Evolutionary conservation across 2,329 filamentous ascomycete species (phyloP).

Genomic region (Epichloe uncinata): DNA sequence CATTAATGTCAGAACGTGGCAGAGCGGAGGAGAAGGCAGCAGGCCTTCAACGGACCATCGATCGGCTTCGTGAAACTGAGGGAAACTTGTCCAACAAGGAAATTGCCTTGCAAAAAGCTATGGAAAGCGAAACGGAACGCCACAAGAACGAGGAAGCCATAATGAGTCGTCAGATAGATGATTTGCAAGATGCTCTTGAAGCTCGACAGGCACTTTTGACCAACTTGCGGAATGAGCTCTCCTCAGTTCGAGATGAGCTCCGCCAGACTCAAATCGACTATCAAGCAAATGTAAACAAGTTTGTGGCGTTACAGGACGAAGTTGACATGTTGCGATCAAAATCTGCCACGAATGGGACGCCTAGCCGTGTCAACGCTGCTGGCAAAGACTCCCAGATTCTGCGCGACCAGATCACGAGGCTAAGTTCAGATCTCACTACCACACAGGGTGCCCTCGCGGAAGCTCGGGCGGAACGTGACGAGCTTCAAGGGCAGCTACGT

Average conservation of each 20-base stretch:
- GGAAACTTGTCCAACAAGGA: conserved; percentile 56
- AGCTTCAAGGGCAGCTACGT: conserved; percentile 47
- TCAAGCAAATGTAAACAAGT: conserved; percentile 48
- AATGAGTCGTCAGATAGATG: conserved; percentile 59
- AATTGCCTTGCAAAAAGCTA: conserved; percentile 49
- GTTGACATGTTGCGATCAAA: conserved; percentile 53
- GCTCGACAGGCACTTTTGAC: conserved; percentile 52
- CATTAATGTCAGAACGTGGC: conserved; percentile 51
- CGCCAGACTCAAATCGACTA: conserved; percentile 53
- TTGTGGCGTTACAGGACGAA: conserved; percentile 59
- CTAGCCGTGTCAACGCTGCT: conserved; percentile 37
- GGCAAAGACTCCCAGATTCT: conserved; percentile 48
- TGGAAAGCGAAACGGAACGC: conserved; percentile 58
- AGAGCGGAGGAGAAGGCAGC: conserved; percentile 54
- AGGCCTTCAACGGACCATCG: conserved; percentile 57
- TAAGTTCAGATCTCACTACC: conserved; percentile 47
- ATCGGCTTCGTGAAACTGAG: conserved; percentile 54
- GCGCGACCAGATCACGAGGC: conserved; percentile 47
- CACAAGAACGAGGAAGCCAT: conserved; percentile 59
- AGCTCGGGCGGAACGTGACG: conserved; percentile 51
- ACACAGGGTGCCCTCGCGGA: conserved; percentile 43
- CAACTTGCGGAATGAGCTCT: conserved; percentile 51
- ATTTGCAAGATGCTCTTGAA: conserved; percentile 58
- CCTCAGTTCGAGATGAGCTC: conserved; percentile 53
- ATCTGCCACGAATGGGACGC: neutral